Evolutionary conservation across 306 rosid species (phyloP).

Genomic region (Trichosanthes truncata): DNA sequence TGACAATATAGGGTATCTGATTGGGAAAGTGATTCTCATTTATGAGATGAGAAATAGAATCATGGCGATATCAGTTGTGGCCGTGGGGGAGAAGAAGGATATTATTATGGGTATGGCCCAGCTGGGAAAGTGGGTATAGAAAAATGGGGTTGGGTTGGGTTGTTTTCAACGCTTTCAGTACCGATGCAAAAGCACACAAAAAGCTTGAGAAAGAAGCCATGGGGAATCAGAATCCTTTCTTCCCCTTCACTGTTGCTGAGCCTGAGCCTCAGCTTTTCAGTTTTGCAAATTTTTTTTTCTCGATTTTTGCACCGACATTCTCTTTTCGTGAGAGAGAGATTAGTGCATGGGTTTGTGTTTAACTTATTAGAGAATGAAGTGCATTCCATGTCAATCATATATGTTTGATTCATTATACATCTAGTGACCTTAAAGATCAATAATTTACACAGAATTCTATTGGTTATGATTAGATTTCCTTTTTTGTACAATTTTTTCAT

Average conservation of each 20-base stretch:
- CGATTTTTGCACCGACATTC: slow-evolving; percentile 7
- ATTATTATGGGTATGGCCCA: not conserved
- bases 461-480: not conserved
- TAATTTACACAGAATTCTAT: not conserved
- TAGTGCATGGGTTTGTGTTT: not conserved
- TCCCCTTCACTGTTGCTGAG: not conserved
- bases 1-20: not conserved
- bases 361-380: not conserved
- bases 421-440: not conserved
- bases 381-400: not conserved
- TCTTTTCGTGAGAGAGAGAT: not conserved
- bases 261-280: slow-evolving; percentile 1
- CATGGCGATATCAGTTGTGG: slow-evolving; percentile 8
- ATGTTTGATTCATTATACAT: not conserved
- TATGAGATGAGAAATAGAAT: slow-evolving; percentile 7
- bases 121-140: not conserved
- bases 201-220: slow-evolving; percentile 4
- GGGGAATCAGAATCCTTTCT: slow-evolving; percentile 11
- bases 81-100: not conserved
- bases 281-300: not conserved
- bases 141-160: not conserved
- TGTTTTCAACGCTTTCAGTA: slow-evolving; percentile 9
- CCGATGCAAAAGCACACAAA: slow-evolving; percentile 4
- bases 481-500: not conserved
- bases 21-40: slow-evolving; percentile 8